Evolutionary conservation across 306 rosid species (phyloP).

Genomic region (Acacia confusa): DNA sequence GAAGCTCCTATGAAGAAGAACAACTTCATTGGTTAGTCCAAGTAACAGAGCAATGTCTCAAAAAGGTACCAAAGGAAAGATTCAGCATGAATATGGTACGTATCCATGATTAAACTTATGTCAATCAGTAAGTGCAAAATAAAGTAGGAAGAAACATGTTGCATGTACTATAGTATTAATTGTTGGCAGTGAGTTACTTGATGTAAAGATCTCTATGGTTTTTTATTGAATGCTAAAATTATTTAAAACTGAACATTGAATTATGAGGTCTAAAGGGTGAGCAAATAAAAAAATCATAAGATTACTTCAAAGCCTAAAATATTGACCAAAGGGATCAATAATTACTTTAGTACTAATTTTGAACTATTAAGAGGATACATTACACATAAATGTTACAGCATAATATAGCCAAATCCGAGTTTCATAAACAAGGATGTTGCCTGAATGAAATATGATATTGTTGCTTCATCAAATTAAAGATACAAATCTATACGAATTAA

Average conservation of each 20-base stretch:
- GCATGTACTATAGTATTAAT: not conserved
- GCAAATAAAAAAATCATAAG: not conserved
- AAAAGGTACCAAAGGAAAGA: constrained; percentile 51
- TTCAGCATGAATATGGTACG: constrained; percentile 46
- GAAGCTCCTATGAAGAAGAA: constrained; percentile 40
- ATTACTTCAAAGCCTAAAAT: not conserved
- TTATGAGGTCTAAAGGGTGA: not conserved
- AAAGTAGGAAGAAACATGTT: too few relatives aligned
- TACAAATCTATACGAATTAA: not conserved
- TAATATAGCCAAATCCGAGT: not conserved
- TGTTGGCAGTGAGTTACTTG: not conserved
- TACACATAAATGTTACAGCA: not conserved
- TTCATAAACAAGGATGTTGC: not conserved
- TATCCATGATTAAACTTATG: too few relatives aligned
- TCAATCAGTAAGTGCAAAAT: too few relatives aligned
- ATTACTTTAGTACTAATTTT: not conserved
- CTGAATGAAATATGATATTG: not conserved
- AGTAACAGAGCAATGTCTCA: constrained; percentile 42
- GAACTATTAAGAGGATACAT: too few relatives aligned
- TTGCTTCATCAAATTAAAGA: not conserved
- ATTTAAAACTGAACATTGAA: not conserved
- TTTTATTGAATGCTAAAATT: not conserved
- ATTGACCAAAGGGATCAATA: not conserved
- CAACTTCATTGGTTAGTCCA: constrained; percentile 41
- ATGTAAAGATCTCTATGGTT: not conserved